Base-by-base conservation (phyloP, 768 basidiomycete genomes). In the Boletales sp. region DNA sequence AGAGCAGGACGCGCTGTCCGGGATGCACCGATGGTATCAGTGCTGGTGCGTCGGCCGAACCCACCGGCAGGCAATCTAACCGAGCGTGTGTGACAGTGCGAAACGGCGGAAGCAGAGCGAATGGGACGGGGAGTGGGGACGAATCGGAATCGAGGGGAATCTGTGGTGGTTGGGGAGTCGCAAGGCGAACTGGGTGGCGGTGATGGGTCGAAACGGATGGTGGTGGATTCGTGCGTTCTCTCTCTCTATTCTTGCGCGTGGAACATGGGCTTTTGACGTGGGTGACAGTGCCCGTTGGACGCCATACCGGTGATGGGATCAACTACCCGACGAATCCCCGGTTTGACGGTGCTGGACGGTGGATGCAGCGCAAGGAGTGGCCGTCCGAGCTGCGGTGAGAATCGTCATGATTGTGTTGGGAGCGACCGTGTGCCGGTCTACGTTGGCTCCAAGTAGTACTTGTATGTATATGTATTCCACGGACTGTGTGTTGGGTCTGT, bases 111-210 rank as follows among this genome's bases (percentile, higher is more conserved):
- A 73, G 15, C 63, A 60, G 38, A 66, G 61, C 33, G 66, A 73
- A 39, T 94, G 89, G 86, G 82, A 91, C 55, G 68, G 70, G 21
- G 92, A 94, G 59, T 97, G 90, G 88, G 94, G 94, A 0, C 68
- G 74, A 28, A 72, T 88, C 1, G 72, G 76, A 8, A 80, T 74
- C 30, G 94, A 94, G 61, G 92, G 87, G 0, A 84, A 93, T 62
- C 67, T 94, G 8, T 97, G 94, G 94, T 90, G 86, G 83, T 68
- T 81, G 33, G 94, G 88, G 25, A 79, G 74, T 55, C 52, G 57
- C 40, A 65, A 73, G 43, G 72, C 69, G 38, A 86, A 84, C 56
- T 96, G 93, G 93, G 77, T 79, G 57, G 79, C 81, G 43, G 84
- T 87, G 39, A 95, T 97, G 91, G 94, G 94, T 9, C 67, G 58